Base-by-base conservation (phyloP, 2,329 filamentous ascomycete species). In the Ramularia collo-cygni region DNA sequence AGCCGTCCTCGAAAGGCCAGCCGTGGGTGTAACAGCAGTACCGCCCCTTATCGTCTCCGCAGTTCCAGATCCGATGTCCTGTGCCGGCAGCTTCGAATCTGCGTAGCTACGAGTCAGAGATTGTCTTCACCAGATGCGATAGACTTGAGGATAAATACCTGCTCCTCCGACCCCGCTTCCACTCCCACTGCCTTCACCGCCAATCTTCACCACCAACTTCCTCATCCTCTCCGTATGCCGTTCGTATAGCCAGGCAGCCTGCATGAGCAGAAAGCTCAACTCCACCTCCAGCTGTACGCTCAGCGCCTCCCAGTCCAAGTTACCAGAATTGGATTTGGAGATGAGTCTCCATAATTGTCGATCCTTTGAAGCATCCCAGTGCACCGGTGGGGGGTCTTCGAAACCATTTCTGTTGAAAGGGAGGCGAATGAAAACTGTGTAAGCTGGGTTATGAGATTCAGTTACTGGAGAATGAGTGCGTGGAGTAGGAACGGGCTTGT, bases 191-290 rank as follows among this genome's bases (percentile, higher is more conserved):
- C 38, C 46, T 24, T 49, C 44, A 13, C 44, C 48, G 19, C 40
- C 46, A 16, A 50, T 43, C 58, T 83, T 92, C 46, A 85, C 79
- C 70, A 96, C 87, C 65, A 95, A 88, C 14, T 85, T 88, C 51
- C 86, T 79, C 34, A 96, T 85, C 60, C 95, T 87, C 1, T 85
- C 85, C 18, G 93, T 76, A 66, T 96, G 87, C 37, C 85, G 76
- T 60, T 96, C 89, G 58, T 92, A 95, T 4, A 96, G 76, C 76
- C 88, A 95, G 62, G 87, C 88, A 48, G 88, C 88, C 64, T 98
- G 88, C 60, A 95, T 86, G 12, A 95, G 76, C 21, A 98, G 74
- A 57, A 96, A 96, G 28, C 87, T 76, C 42, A 93, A 78, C 17
- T 85, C 83, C 14, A 95, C 90, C 47, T 89, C 76, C 64, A 95